Conservation (phyloP, 768 basidiomycete species). For the Serpula lacrymans region DNA sequence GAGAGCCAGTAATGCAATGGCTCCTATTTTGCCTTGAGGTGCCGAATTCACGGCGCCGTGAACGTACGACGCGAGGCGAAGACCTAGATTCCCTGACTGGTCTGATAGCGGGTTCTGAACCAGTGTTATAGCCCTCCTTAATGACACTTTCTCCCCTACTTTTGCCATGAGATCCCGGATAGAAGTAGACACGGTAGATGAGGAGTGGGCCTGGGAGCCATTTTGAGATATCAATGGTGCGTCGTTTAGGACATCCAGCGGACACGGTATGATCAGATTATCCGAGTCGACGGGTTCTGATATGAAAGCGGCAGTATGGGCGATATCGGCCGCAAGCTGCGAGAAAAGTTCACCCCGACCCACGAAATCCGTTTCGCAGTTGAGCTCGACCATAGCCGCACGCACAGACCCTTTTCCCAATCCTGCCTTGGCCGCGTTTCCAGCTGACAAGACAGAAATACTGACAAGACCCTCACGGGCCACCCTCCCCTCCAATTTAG, state of each 20-base stretch:
- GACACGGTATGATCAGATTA: slow-evolving; percentile 44
- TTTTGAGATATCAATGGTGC: slow-evolving; percentile 62
- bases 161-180: slow-evolving; percentile 70
- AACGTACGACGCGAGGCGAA: slow-evolving; percentile 53
- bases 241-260: slow-evolving; percentile 50
- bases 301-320: slow-evolving; percentile 78
- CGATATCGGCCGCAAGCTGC: slow-evolving; percentile 71
- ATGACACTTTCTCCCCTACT: slow-evolving; percentile 74
- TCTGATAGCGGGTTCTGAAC: slow-evolving; percentile 35
- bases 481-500: slow-evolving; percentile 73
- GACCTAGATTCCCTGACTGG: slow-evolving; percentile 32
- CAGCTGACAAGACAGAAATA: slow-evolving; percentile 69
- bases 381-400: slow-evolving; percentile 87
- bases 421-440: slow-evolving; percentile 37
- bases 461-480: slow-evolving; percentile 80
- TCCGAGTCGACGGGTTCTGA: slow-evolving; percentile 42
- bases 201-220: slow-evolving; percentile 27
- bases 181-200: slow-evolving; percentile 54
- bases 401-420: slow-evolving; percentile 48
- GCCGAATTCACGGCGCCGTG: slow-evolving; percentile 52
- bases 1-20: slow-evolving; percentile 54
- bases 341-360: slow-evolving; percentile 81
- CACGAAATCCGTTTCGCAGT: slow-evolving; percentile 98
- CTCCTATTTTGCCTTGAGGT: slow-evolving; percentile 57
- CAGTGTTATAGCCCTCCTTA: slow-evolving; percentile 55